phyloP scores from a whole-genome alignment of 2,329 filamentous ascomycete species.

The Hypoxylon sp. region DNA sequence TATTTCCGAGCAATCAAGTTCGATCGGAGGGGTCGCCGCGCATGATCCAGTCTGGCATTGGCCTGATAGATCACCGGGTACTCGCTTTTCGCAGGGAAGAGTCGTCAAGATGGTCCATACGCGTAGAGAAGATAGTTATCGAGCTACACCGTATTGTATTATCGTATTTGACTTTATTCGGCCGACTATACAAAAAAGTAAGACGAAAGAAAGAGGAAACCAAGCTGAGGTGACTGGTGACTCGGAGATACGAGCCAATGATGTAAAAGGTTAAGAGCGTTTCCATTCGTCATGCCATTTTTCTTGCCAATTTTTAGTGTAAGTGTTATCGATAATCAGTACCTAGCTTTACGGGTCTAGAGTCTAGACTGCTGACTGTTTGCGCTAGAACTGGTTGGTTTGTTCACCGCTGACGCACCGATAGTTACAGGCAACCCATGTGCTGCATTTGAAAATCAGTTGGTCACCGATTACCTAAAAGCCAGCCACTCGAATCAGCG shows the following conservation, averaged over 20 bases:
- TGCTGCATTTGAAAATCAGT: too few species aligned
- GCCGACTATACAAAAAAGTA: too few species aligned
- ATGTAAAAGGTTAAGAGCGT: conserved; percentile 18
- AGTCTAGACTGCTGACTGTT: not conserved
- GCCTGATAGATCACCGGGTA: conserved; percentile 15
- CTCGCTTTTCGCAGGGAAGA: too few species aligned
- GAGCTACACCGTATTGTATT: not conserved
- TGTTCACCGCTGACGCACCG: conserved; percentile 14
- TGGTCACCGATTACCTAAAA: not conserved
- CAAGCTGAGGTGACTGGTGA: conserved; percentile 20
- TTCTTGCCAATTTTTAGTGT: conserved; percentile 9
- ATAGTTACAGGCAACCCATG: too few species aligned
- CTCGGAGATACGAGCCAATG: conserved; percentile 34
- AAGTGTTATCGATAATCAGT: conserved; percentile 21
- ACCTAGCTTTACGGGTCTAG: not conserved
- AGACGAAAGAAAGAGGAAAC: not conserved
- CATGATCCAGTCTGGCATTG: too few species aligned
- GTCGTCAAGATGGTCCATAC: conserved; percentile 10
- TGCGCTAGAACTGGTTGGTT: conserved; percentile 15
- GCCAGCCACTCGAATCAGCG: not conserved
- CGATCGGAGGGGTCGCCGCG: conserved; percentile 11
- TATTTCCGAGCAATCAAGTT: conserved; percentile 29
- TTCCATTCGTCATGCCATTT: conserved; percentile 18
- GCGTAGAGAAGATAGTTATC: not conserved
- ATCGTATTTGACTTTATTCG: too few species aligned